These are phyloP conservation scores for Colletotrichum sp. DNA, from an alignment of 2,329 filamentous ascomycete species.

Conservation along the genomic window DNA sequence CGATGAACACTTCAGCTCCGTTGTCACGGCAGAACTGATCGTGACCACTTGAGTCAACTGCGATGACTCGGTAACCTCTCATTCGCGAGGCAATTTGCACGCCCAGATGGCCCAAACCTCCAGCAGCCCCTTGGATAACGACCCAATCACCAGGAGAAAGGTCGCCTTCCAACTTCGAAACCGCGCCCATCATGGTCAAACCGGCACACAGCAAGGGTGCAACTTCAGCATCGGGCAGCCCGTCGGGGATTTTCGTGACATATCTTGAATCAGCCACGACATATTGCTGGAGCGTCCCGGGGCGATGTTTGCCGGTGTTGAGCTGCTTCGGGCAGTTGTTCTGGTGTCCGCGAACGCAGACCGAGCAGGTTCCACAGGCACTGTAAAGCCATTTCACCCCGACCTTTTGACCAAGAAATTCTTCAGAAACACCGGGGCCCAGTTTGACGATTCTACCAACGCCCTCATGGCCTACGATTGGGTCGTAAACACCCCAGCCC, in stretches of 20 bases:
- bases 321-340: constrained; percentile 46
- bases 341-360: constrained; percentile 35
- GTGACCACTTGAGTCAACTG: constrained; percentile 30
- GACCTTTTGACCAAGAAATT: constrained; percentile 37
- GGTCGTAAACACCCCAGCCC: constrained; percentile 31
- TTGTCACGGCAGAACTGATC: constrained; percentile 24
- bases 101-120: constrained; percentile 36
- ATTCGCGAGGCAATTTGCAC: constrained; percentile 32
- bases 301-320: constrained; percentile 43
- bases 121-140: constrained; percentile 33
- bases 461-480: constrained; percentile 34
- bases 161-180: constrained; percentile 19
- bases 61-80: constrained; percentile 27
- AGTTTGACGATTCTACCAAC: constrained; percentile 32
- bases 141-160: constrained; percentile 29
- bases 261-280: constrained; percentile 32
- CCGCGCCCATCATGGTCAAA: constrained; percentile 34
- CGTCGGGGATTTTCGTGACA: constrained; percentile 28
- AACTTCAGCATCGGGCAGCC: constrained; percentile 23
- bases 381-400: constrained; percentile 51
- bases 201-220: constrained; percentile 36
- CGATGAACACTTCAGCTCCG: constrained; percentile 31
- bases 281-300: constrained; percentile 35
- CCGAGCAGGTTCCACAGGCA: constrained; percentile 40
- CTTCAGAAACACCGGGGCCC: constrained; percentile 28